phyloP scores from a whole-genome alignment of 1,284 basidiomycete genomes.

The Dichomitus squalens region DNA sequence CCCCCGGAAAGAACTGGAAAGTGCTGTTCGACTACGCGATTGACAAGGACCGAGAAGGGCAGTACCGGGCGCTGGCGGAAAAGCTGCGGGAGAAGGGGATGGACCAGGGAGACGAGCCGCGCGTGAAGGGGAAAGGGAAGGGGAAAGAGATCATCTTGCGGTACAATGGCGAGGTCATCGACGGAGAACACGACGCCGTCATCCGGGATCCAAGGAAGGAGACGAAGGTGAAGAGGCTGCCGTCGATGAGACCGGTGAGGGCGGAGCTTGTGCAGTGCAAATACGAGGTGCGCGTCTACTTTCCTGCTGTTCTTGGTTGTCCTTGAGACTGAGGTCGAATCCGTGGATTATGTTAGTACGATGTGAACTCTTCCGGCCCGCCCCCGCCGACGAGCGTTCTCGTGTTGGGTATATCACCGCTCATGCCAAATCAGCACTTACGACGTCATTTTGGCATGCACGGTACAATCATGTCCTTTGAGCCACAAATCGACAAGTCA shows the following conservation, averaged over 20 bases:
- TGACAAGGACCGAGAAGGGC: conserved; percentile 48
- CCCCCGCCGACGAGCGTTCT: conserved; percentile 81
- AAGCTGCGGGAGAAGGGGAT: conserved; percentile 47
- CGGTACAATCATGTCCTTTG: conserved; percentile 72
- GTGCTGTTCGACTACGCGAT: conserved; percentile 64
- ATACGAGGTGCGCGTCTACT: conserved; percentile 61
- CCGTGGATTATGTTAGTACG: conserved; percentile 58
- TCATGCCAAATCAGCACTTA: conserved; percentile 71
- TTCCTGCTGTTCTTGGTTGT: neutral
- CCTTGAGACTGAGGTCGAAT: conserved; percentile 10
- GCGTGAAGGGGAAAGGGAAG: conserved; percentile 63
- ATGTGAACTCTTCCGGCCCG: conserved; percentile 72
- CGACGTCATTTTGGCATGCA: conserved; percentile 69
- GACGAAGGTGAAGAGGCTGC: conserved; percentile 38
- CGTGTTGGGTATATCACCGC: conserved; percentile 70
- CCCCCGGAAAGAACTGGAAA: conserved; percentile 52
- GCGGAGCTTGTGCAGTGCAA: conserved; percentile 50
- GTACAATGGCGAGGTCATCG: conserved; percentile 59
- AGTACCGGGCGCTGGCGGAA: conserved; percentile 53
- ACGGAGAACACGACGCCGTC: conserved; percentile 45
- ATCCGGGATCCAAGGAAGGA: conserved; percentile 61
- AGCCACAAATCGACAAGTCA: conserved; percentile 79
- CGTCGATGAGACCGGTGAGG: conserved; percentile 38
- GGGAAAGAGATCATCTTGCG: conserved; percentile 60
- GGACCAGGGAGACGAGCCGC: conserved; percentile 38